Conservation (phyloP, 2,329 filamentous ascomycete species). For the Scolecobasidium constrictum region DNA sequence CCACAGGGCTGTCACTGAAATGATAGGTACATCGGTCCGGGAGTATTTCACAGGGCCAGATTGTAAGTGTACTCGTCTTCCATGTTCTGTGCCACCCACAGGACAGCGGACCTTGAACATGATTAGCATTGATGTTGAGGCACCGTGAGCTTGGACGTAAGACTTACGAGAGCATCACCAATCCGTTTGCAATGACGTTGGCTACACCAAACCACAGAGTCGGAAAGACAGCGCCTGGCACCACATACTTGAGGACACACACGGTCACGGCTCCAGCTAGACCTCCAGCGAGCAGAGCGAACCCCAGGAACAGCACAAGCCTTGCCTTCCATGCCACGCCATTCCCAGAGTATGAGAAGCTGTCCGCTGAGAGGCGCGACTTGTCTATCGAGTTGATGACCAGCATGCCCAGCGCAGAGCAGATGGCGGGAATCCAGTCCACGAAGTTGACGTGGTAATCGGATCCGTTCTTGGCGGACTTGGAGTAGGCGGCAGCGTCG, state of each 20-base stretch:
- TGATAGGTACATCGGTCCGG: too few relatives aligned
- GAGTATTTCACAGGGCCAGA: conserved; percentile 54
- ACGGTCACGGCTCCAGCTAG: conserved; percentile 57
- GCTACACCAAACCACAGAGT: conserved; percentile 58
- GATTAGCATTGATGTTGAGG: conserved; percentile 15
- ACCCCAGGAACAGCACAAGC: conserved; percentile 57
- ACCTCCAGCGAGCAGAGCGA: conserved; percentile 57
- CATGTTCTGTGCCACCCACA: conserved; percentile 63
- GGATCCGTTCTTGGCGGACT: conserved; percentile 49
- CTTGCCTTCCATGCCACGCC: conserved; percentile 61
- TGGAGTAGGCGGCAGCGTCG: conserved; percentile 54
- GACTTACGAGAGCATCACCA: conserved; percentile 56
- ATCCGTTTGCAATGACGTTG: conserved; percentile 52
- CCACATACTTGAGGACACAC: conserved; percentile 56
- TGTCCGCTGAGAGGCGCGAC: conserved; percentile 51
- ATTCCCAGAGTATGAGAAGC: conserved; percentile 53
- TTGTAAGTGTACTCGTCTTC: conserved; percentile 65
- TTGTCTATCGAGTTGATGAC: conserved; percentile 66
- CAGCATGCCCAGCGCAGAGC: conserved; percentile 58
- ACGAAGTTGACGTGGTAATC: conserved; percentile 56
- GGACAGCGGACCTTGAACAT: conserved; percentile 44
- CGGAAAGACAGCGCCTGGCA: conserved; percentile 46
- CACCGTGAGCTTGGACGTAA: not conserved
- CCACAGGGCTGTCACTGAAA: too few relatives aligned
- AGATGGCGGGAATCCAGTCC: conserved; percentile 63